A percentile compares a stretch with the other conserved stretches of the same genome.
Evolutionary conservation across 2,329 filamentous ascomycete genomes (phyloP).

Genomic region (Daldinia sp.): DNA sequence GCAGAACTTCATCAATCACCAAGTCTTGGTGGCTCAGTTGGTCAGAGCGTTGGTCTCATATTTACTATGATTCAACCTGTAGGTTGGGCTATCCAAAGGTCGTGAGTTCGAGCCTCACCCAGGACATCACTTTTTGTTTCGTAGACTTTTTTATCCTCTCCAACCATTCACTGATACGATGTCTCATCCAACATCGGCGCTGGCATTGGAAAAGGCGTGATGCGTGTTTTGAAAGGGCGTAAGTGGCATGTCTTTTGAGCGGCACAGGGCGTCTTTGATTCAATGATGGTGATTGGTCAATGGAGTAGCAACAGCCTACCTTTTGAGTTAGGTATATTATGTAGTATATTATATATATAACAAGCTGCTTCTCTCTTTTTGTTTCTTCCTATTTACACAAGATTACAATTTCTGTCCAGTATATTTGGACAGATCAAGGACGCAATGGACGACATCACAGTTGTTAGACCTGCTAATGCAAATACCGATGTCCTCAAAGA

Average conservation of each 20-base stretch:
- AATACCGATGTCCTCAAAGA: slow-evolving; percentile 7
- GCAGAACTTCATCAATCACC: no score
- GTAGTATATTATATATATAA: no score
- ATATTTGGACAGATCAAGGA: background rate
- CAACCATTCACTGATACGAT: background rate
- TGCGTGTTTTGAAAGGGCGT: background rate
- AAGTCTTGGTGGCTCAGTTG: background rate
- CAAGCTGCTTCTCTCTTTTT: background rate
- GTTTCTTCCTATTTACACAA: background rate
- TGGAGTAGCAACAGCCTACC: background rate
- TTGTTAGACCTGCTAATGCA: background rate
- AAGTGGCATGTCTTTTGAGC: background rate
- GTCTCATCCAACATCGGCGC: background rate
- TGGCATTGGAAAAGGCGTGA: background rate
- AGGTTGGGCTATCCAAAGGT: slow-evolving; percentile 53
- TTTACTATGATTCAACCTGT: background rate
- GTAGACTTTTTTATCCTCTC: background rate
- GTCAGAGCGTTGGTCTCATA: background rate
- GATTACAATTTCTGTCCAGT: background rate
- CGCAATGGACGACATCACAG: background rate
- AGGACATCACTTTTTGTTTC: background rate
- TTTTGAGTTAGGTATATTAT: no score
- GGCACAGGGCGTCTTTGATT: background rate
- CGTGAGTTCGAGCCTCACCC: slow-evolving; percentile 60
- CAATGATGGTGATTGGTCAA: background rate